Evolutionary conservation across 345 rosid genomes (phyloP), one percentile per base, ranked within the genome.

Genomic region (Schrenkiella parvula): DNA sequence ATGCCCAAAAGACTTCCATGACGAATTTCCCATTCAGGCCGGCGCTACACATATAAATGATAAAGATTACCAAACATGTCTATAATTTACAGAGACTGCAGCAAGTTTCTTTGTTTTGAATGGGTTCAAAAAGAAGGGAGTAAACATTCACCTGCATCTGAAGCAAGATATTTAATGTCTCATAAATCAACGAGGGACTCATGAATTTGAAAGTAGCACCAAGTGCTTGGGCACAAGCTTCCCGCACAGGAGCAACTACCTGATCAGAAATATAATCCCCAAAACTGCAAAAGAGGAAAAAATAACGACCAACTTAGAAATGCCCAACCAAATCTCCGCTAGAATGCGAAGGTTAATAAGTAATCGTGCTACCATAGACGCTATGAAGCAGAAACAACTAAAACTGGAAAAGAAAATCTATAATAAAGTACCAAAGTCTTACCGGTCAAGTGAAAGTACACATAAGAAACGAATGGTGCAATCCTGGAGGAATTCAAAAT

Each of bases 1-100:
- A 95, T 95, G 74, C 98, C 97, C 85, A 86, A 82, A 61, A 95
- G 95, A 80, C 98, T 91, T 80, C 99, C 99, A 81, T 95, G 99
- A 71, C 99, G 99, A 84, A 95, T 91, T 86, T 91, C 99, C 98
- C 99, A 95, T 79, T 95, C 97, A 80, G 97, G 89, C 71, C 95
- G 93, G 82, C 84, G 79, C 99, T 95, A 91, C 85, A 89, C 75
- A 82, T 74, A 75, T 25, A 79, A 67, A 74, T 47, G 54, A 61
- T 50, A 73, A 82, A 71, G 76, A 85, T 63, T 70, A 83, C 75
- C 58, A 66, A 60, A 62, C 60, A 71, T n/a, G 58, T 67, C 64
- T 46, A 66, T 62, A 58, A 64, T 47, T 28, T 28, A 39, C 17
- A 41, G n/a, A 59, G 54, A 31, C 52, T 26, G 57, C 52, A 60